Percentiles rank a stretch among this genome's conserved stretches.
Evolutionary conservation across 257 asterid genomes (phyloP).

Genomic region (Prunella vulgaris): DNA sequence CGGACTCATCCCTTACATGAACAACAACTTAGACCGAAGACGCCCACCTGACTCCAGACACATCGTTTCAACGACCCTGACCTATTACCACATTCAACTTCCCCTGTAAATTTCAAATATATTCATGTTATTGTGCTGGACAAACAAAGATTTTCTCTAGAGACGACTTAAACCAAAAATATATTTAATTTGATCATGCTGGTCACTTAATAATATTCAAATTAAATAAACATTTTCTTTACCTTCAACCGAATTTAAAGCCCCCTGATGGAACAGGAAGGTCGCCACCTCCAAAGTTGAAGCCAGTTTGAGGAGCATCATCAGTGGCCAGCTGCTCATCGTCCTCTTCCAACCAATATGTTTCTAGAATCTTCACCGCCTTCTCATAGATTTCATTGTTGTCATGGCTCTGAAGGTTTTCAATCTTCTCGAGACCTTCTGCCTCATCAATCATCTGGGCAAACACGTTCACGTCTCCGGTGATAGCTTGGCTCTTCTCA

Average conservation of each 20-base stretch:
- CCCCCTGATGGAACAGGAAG: constrained; percentile 65
- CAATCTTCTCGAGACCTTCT: constrained; percentile 47
- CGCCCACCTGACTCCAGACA: constrained; percentile 19
- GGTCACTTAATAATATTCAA: background rate
- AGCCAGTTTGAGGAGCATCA: constrained; percentile 45
- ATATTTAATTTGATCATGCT: background rate
- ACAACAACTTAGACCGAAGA: constrained; percentile 15
- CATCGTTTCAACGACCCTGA: constrained; percentile 17
- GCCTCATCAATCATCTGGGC: constrained; percentile 48
- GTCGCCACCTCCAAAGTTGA: constrained; percentile 59
- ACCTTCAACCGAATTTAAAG: constrained; percentile 64
- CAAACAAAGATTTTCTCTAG: no score
- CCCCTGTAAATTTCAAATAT: constrained; percentile 28
- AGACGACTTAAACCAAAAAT: no score
- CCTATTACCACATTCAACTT: constrained; percentile 11
- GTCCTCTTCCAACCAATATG: constrained; percentile 51
- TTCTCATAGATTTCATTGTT: constrained; percentile 43
- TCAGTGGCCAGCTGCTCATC: constrained; percentile 35
- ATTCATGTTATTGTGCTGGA: constrained; percentile 5
- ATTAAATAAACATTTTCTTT: background rate
- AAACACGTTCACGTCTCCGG: constrained; percentile 38
- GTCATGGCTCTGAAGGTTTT: constrained; percentile 46
- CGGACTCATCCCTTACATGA: constrained; percentile 11
- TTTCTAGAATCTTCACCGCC: constrained; percentile 47
- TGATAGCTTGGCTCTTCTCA: constrained; percentile 37